Evolutionary conservation across 2,329 filamentous ascomycete species (phyloP).

Genomic region (Metarhizium humberi): DNA sequence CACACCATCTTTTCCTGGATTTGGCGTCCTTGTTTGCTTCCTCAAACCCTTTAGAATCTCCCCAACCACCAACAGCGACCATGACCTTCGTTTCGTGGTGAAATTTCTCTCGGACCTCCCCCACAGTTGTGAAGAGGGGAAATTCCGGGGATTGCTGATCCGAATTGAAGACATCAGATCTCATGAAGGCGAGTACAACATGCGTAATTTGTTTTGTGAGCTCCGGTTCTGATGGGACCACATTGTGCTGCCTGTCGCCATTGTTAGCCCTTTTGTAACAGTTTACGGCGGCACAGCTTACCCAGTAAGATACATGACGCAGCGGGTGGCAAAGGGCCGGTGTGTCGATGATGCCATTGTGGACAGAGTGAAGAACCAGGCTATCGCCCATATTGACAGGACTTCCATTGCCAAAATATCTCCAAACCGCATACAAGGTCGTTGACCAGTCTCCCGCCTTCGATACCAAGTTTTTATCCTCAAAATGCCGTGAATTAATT

Average conservation of each 20-base stretch:
- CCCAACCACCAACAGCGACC: slow-evolving; percentile 69
- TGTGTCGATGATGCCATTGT: not conserved
- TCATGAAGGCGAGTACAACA: slow-evolving; percentile 49
- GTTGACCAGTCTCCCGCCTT: not conserved
- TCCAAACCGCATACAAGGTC: not conserved
- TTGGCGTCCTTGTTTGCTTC: slow-evolving; percentile 40
- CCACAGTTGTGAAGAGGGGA: slow-evolving; percentile 44
- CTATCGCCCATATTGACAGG: not conserved
- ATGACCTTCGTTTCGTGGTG: slow-evolving; percentile 48
- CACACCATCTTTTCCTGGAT: slow-evolving; percentile 49
- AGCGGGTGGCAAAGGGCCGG: slow-evolving; percentile 17
- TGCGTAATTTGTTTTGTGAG: slow-evolving; percentile 41
- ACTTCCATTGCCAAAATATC: not conserved
- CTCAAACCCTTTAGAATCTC: slow-evolving; percentile 55
- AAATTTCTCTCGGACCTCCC: slow-evolving; percentile 38
- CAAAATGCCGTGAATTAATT: not conserved
- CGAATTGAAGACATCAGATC: slow-evolving; percentile 41
- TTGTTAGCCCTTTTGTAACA: not conserved
- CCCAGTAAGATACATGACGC: slow-evolving; percentile 43
- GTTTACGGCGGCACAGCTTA: slow-evolving; percentile 13
- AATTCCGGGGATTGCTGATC: slow-evolving; percentile 26
- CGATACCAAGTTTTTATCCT: not conserved
- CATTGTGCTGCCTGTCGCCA: slow-evolving; percentile 34
- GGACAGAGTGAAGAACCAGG: slow-evolving; percentile 5
- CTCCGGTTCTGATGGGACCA: slow-evolving; percentile 25